Evolutionary conservation across 805 yeast genomes (phyloP).

Genomic region (Candida awuae): DNA sequence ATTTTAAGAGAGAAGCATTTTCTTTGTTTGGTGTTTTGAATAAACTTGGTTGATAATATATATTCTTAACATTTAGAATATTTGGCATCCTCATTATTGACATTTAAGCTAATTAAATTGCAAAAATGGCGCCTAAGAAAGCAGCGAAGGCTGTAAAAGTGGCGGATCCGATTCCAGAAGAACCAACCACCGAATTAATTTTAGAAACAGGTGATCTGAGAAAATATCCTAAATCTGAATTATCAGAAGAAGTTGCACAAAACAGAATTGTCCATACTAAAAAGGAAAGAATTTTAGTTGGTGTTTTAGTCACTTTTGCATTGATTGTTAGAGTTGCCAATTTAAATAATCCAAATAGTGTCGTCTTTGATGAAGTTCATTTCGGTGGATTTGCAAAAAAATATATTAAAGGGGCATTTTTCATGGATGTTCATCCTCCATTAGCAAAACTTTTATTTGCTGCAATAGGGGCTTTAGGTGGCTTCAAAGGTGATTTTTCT

Average conservation of each 20-base stretch:
- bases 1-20: background rate
- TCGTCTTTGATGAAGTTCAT: conserved; percentile 96
- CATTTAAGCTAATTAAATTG: background rate
- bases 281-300: conserved; percentile 36
- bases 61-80: no score
- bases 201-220: conserved; percentile 45
- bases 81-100: background rate
- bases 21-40: no score
- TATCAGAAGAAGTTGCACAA: conserved; percentile 33
- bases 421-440: conserved; percentile 89
- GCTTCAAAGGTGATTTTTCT: conserved; percentile 62
- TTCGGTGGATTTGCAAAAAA: conserved; percentile 96
- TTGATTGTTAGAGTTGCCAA: conserved; percentile 50
- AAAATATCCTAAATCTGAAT: conserved; percentile 45
- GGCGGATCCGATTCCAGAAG: conserved; percentile 7
- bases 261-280: conserved; percentile 33
- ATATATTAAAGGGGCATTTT: conserved; percentile 63
- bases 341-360: conserved; percentile 66
- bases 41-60: no score
- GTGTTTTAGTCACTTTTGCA: conserved; percentile 38
- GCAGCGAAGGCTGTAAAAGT: conserved; percentile 9
- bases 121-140: conserved; percentile 21
- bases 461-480: conserved; percentile 57
- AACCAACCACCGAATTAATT: conserved; percentile 35
- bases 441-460: conserved; percentile 76